A percentile compares a stretch with the other conserved stretches of the same genome.
These are phyloP conservation scores for Aeminium ludgeri DNA, from an alignment of 495 filamentous ascomycete species.

Conservation along the genomic window DNA sequence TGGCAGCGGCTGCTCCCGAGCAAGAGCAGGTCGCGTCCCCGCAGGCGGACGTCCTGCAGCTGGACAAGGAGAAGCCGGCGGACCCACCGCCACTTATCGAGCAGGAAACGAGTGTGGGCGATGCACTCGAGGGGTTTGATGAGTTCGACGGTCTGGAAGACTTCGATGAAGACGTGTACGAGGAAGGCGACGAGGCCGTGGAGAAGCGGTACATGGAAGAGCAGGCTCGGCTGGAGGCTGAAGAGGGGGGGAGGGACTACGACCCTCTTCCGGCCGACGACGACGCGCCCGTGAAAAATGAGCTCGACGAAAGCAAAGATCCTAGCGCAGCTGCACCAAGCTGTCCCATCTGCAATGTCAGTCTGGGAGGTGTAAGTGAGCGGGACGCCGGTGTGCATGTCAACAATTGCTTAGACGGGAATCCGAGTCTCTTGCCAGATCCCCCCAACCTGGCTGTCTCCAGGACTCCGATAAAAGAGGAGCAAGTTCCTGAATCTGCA, in stretches of 20 bases:
- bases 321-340: slow-evolving; percentile 7
- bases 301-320: not conserved
- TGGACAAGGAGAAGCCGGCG: not conserved
- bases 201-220: slow-evolving; percentile 47
- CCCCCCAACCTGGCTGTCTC: not conserved
- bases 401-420: slow-evolving; percentile 83
- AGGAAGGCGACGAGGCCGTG: slow-evolving; percentile 44
- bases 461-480: not conserved
- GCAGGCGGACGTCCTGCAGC: not conserved
- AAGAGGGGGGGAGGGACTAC: slow-evolving; percentile 28
- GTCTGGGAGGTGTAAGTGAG: slow-evolving; percentile 40
- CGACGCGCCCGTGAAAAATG: slow-evolving; percentile 19
- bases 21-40: not conserved
- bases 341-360: slow-evolving; percentile 67
- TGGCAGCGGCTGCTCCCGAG: not conserved
- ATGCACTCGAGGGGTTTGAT: slow-evolving; percentile 43
- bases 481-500: not conserved
- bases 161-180: slow-evolving; percentile 31
- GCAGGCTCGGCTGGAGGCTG: slow-evolving; percentile 40
- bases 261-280: slow-evolving; percentile 17
- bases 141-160: slow-evolving; percentile 36
- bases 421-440: slow-evolving; percentile 35
- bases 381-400: slow-evolving; percentile 52
- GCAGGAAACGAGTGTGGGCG: slow-evolving; percentile 37
- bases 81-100: slow-evolving; percentile 32